Evolutionary conservation across 169 alveolate species (phyloP).

Genomic region (Miamiensis avidus): DNA sequence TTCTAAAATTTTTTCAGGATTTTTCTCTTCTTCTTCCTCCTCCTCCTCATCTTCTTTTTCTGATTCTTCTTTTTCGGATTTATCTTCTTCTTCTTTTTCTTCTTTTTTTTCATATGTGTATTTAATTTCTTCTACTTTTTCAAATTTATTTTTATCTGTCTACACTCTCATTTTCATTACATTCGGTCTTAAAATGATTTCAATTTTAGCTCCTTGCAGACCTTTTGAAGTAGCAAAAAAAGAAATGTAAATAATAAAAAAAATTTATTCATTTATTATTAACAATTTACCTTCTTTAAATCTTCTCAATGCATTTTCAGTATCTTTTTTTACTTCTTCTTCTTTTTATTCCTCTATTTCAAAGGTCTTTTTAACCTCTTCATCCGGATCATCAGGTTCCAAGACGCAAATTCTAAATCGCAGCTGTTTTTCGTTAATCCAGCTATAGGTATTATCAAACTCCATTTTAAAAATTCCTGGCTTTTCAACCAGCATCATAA

Average conservation of each 20-base stretch:
- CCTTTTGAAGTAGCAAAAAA: neutral
- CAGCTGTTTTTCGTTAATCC: slow-evolving; percentile 14
- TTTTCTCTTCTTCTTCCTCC: no score
- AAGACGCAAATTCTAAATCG: slow-evolving; percentile 7
- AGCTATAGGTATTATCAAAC: slow-evolving; percentile 20
- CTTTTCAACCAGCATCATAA: slow-evolving; percentile 2
- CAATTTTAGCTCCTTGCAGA: neutral
- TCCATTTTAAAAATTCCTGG: slow-evolving; percentile 19
- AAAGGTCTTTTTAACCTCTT: neutral
- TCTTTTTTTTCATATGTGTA: neutral
- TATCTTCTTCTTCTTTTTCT: neutral
- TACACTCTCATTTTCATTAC: neutral
- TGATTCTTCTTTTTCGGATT: no score
- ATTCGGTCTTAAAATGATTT: neutral
- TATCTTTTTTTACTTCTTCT: neutral
- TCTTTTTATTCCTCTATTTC: neutral
- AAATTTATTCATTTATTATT: no score
- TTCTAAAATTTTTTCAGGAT: no score
- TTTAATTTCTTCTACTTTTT: neutral
- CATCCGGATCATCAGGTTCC: slow-evolving; percentile 17
- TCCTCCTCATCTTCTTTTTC: neutral
- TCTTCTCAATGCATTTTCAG: neutral
- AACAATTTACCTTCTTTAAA: neutral
- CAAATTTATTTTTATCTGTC: neutral
- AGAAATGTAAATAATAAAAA: no score